Conservation (phyloP, 768 basidiomycete species). For the Leccinum pellstonianum region DNA sequence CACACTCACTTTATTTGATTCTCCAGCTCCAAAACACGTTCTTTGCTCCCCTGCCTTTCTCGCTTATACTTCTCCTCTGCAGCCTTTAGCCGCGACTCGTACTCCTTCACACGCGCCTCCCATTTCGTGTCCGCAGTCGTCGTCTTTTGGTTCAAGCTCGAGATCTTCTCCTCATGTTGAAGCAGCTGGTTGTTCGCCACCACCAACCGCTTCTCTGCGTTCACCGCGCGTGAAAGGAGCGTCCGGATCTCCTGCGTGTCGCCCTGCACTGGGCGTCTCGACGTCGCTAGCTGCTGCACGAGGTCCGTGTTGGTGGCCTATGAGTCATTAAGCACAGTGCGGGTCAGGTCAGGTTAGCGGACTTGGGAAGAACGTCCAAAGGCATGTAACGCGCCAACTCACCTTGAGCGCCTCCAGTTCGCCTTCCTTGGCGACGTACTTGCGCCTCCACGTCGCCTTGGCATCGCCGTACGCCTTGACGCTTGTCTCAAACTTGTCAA, state of each 20-base stretch:
- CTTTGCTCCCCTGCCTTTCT: slow-evolving; percentile 92
- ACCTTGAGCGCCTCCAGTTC: slow-evolving; percentile 89
- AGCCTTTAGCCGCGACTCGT: slow-evolving; percentile 73
- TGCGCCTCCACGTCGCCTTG: slow-evolving; percentile 82
- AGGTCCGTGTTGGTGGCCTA: slow-evolving; percentile 77
- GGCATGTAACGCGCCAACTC: neutral
- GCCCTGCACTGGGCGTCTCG: slow-evolving; percentile 57
- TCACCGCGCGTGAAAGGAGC: slow-evolving; percentile 68
- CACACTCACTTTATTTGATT: slow-evolving; percentile 69
- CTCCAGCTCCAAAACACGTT: slow-evolving; percentile 72
- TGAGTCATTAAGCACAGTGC: neutral
- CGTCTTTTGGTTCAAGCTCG: slow-evolving; percentile 69
- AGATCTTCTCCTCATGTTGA: slow-evolving; percentile 82
- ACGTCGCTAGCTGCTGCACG: slow-evolving; percentile 59
- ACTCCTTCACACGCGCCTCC: slow-evolving; percentile 94
- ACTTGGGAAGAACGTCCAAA: neutral
- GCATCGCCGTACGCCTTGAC: slow-evolving; percentile 79
- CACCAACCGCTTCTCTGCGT: slow-evolving; percentile 85
- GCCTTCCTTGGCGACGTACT: slow-evolving; percentile 80
- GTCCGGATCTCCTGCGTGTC: slow-evolving; percentile 72
- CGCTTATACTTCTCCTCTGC: slow-evolving; percentile 92
- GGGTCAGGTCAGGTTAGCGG: neutral
- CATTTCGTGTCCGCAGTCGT: slow-evolving; percentile 79
- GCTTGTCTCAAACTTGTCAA: slow-evolving; percentile 89
- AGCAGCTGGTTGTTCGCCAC: slow-evolving; percentile 83